phyloP scores from a whole-genome alignment of 202 grass and related monocot genomes.

The Dendrocalamus latiflorus region DNA sequence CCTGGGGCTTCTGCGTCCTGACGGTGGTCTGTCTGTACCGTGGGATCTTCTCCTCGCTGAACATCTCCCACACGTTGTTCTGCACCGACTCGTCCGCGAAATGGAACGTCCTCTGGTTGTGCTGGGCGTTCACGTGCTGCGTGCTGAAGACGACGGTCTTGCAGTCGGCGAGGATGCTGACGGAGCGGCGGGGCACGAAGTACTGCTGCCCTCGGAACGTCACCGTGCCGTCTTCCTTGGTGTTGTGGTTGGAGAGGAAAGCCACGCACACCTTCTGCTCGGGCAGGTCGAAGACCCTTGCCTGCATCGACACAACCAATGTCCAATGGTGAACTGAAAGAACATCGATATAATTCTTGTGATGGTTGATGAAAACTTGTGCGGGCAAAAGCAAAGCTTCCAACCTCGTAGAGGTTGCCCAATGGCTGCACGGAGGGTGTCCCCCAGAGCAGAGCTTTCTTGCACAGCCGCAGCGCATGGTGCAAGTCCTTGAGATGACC shows the following conservation, averaged over 20 bases:
- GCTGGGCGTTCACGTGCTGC: conserved; percentile 85
- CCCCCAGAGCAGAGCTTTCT: conserved; percentile 81
- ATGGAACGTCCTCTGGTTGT: conserved; percentile 78
- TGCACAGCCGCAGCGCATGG: conserved; percentile 59
- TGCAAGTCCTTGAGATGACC: conserved; percentile 80
- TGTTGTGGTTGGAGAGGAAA: conserved; percentile 78
- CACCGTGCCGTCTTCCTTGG: conserved; percentile 51
- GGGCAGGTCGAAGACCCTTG: conserved; percentile 43
- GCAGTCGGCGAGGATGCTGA: conserved; percentile 90
- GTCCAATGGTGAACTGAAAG: background rate
- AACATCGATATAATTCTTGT: background rate
- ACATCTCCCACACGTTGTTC: conserved; percentile 84
- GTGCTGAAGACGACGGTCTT: conserved; percentile 87
- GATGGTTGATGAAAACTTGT: background rate
- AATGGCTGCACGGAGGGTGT: conserved; percentile 24
- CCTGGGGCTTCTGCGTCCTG: conserved; percentile 19
- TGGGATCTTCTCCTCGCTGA: conserved; percentile 41
- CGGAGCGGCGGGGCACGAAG: conserved; percentile 57
- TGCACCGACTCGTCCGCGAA: conserved; percentile 27
- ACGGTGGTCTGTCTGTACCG: conserved; percentile 26
- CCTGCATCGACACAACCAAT: conserved; percentile 30
- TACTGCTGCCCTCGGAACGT: conserved; percentile 55
- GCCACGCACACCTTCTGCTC: conserved; percentile 72
- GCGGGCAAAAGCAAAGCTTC: background rate
- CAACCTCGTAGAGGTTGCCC: conserved; percentile 50